Evolutionary conservation across 768 basidiomycete genomes (phyloP).

Genomic region (Hygrocybe punicea): DNA sequence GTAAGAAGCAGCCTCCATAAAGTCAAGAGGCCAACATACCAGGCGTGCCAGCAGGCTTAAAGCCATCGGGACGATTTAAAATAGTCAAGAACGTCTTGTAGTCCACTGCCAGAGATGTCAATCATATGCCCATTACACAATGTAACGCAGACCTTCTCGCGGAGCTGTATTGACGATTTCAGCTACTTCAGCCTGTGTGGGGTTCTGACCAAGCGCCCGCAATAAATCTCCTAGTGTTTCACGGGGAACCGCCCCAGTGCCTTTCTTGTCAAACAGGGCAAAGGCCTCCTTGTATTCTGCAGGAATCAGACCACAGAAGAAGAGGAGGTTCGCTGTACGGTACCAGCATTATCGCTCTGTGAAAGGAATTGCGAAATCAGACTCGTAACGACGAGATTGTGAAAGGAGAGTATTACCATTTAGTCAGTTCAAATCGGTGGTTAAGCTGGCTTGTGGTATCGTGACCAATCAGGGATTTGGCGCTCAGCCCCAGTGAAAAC

Average conservation of each 20-base stretch:
- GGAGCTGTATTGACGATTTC: conserved; percentile 73
- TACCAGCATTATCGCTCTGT: conserved; percentile 44
- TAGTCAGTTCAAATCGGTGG: too few relatives aligned
- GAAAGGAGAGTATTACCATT: too few relatives aligned
- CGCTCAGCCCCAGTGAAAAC: too few relatives aligned
- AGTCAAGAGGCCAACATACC: conserved; percentile 47
- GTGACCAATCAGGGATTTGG: too few relatives aligned
- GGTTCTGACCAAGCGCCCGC: conserved; percentile 94
- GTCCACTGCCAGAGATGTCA: conserved; percentile 56
- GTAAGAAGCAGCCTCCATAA: not conserved
- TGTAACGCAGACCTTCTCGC: conserved; percentile 56
- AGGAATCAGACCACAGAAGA: not conserved
- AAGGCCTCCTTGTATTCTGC: conserved; percentile 97
- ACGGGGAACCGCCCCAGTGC: conserved; percentile 83
- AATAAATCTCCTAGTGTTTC: conserved; percentile 90
- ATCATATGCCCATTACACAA: not conserved
- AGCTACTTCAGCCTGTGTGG: conserved; percentile 96
- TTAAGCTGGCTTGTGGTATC: too few relatives aligned
- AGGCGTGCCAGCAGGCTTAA: conserved; percentile 94
- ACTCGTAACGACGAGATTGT: too few relatives aligned
- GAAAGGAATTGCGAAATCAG: too few relatives aligned
- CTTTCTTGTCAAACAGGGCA: conserved; percentile 96
- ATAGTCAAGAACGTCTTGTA: conserved; percentile 90
- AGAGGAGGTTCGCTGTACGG: not conserved
- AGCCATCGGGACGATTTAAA: conserved; percentile 92